Evolutionary conservation across 306 rosid genomes (phyloP).

Genomic region (Albizia julibrissin): DNA sequence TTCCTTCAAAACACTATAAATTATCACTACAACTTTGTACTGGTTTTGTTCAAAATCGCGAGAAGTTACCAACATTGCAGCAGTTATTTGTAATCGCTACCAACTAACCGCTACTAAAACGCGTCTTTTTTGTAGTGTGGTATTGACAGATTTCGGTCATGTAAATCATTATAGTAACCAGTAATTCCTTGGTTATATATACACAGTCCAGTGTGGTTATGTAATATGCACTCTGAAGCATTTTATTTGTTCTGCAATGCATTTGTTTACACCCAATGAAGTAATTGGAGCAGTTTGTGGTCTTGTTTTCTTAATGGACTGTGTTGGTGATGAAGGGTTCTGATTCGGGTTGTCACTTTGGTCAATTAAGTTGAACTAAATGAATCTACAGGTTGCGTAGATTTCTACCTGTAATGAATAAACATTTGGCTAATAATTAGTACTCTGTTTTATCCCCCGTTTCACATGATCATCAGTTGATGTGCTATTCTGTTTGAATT

Average conservation of each 20-base stretch:
- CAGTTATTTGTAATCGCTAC: no score
- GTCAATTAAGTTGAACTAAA: not conserved
- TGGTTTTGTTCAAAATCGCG: no score
- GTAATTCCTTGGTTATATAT: slow-evolving; percentile 6
- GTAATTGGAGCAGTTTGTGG: not conserved
- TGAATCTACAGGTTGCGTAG: not conserved
- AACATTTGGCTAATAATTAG: not conserved
- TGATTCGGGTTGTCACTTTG: not conserved
- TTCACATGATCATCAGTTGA: not conserved
- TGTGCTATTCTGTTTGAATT: not conserved
- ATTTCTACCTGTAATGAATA: not conserved
- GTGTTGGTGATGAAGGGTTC: not conserved
- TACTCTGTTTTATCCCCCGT: not conserved
- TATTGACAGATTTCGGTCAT: not conserved
- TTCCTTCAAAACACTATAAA: no score
- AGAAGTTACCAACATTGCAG: no score
- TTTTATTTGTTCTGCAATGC: not conserved
- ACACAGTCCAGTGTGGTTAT: not conserved
- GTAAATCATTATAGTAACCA: slow-evolving; percentile 20
- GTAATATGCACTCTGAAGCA: slow-evolving; percentile 21
- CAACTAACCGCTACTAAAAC: no score
- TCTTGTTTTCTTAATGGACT: not conserved
- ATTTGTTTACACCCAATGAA: slow-evolving; percentile 10
- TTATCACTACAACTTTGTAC: no score
- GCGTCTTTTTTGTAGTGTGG: not conserved